phyloP scores from a whole-genome alignment of 176 grass and related monocot species.

The barley (Hordeum vulgare) region MorexV3_pseudomolecules_assembly NC_058524.1:593103644-593104143 shows the following conservation, averaged over 20 bases:
- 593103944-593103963: neutral
- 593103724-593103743: neutral
- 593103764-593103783: neutral
- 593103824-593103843: neutral
- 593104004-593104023: neutral
- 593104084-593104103: neutral
- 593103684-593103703: neutral
- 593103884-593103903: neutral
- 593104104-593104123: neutral
- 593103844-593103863: neutral
- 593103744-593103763: neutral
- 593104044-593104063: neutral
- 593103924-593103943: neutral
- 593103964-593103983: neutral
- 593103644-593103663: neutral
- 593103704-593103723: conserved; percentile 22
- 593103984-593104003: neutral
- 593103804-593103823: conserved; percentile 23
- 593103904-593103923: neutral
- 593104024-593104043: neutral
- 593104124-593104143: conserved; percentile 2
- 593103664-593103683: neutral
- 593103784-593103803: neutral
- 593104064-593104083: neutral
- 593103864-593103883: neutral